A percentile compares a stretch with the other conserved stretches of the same genome.
Conservation (phyloP, 441 rosid species). For the Eruca vesicaria region DNA sequence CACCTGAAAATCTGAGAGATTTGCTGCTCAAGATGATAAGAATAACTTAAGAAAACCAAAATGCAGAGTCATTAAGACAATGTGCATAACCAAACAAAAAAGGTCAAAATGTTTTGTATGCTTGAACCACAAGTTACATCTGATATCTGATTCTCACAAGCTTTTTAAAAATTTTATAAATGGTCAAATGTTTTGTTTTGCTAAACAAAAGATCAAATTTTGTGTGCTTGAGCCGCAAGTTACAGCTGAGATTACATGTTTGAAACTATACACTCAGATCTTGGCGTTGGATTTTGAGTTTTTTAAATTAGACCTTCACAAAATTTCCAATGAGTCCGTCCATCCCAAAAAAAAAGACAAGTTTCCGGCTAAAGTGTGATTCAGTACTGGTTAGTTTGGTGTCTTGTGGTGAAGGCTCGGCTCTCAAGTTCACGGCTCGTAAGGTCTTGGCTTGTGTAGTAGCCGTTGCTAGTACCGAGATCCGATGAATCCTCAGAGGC, state of each 20-base stretch:
- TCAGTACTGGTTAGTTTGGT: background rate
- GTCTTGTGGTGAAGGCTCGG: constrained; percentile 25
- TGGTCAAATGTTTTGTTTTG: no score
- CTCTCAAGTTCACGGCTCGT: constrained; percentile 28
- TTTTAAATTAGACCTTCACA: background rate
- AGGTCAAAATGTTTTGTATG: constrained; percentile 19
- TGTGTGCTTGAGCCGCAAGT: constrained; percentile 25
- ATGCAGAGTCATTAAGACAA: constrained; percentile 13
- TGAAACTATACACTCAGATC: background rate
- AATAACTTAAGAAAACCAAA: constrained; percentile 7
- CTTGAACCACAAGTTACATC: constrained; percentile 18
- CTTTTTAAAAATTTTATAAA: no score
- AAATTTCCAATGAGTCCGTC: background rate
- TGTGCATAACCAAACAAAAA: constrained; percentile 10
- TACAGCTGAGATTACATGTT: background rate
- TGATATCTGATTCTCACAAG: constrained; percentile 8
- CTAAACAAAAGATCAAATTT: constrained; percentile 1
- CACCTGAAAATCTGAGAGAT: constrained; percentile 23
- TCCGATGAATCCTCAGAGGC: constrained; percentile 34
- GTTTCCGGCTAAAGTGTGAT: background rate
- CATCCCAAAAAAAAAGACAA: no score
- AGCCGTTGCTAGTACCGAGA: constrained; percentile 12
- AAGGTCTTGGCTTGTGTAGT: constrained; percentile 27
- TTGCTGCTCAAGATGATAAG: constrained; percentile 18
- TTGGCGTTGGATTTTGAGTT: background rate